Evolutionary conservation across 805 yeast genomes (phyloP).

Genomic region (Teunomyces funiuensis): DNA sequence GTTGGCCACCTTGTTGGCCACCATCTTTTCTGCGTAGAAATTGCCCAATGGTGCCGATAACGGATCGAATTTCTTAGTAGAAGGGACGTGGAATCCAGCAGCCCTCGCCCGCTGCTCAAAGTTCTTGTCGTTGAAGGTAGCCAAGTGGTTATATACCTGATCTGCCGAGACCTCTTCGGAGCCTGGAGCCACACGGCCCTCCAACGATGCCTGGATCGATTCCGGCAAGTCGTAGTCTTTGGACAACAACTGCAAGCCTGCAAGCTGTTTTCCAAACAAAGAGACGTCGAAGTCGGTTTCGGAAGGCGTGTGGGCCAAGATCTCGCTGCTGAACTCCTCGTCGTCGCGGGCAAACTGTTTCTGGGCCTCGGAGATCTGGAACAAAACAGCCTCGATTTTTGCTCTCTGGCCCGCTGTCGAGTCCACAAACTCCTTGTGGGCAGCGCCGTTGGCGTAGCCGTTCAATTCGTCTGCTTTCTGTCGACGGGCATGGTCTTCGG

Average conservation of each 20-base stretch:
- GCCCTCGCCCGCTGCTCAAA: constrained; percentile 38
- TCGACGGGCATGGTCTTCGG: constrained; percentile 15
- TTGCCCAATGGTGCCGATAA: constrained; percentile 49
- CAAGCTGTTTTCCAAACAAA: constrained; percentile 56
- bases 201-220: constrained; percentile 41
- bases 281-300: constrained; percentile 36
- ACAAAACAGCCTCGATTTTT: constrained; percentile 31
- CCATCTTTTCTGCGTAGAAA: constrained; percentile 49
- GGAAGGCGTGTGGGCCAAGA: constrained; percentile 12
- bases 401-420: constrained; percentile 22
- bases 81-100: constrained; percentile 38
- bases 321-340: constrained; percentile 18
- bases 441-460: constrained; percentile 1
- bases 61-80: constrained; percentile 26
- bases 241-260: constrained; percentile 63
- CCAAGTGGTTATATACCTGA: constrained; percentile 8
- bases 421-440: constrained; percentile 17
- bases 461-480: constrained; percentile 4
- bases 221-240: constrained; percentile 66
- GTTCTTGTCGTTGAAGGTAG: constrained; percentile 10
- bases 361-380: constrained; percentile 26
- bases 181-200: constrained; percentile 13
- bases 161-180: constrained; percentile 4
- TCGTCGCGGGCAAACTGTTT: constrained; percentile 22
- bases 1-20: constrained; percentile 53